Base-by-base conservation (phyloP, 176 grass and related monocot species). In the Oryza glaberrima region DNA sequence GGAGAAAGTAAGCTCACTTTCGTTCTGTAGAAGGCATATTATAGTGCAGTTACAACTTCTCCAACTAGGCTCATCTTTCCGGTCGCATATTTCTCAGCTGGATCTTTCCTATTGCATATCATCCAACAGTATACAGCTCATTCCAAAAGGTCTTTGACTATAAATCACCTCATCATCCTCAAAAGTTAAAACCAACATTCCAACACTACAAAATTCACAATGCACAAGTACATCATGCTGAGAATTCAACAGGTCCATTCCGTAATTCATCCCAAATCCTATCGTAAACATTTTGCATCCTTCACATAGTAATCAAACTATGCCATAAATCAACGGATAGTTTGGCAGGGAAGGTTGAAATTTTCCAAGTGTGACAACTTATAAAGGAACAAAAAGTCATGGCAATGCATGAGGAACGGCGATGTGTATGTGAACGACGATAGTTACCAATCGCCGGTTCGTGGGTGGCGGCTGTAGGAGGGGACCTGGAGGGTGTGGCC, bases 401-500 rank as follows among this genome's bases (percentile, higher is more conserved):
- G 23, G 58, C 58, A 63, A 63, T 63, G 2, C 52, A 66, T 73
- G 58, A 19, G 43, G 65, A 54, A 35, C 36, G 52, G 67, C n/a
- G 54, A 54, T 77, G 70, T 48, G 76, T 69, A 61, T 77, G 72
- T 76, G 83, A 70, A 70, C 22, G 77, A 75, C 43, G 78, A 82
- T 79, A 52, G 84, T 83, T 73, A 98, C 96, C 93, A 92, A 83
- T 99, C 96, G 56, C 96, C 88, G 66, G 96, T 99, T 73, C 90
- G 92, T 34, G 96, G 96, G 75, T 98, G 91, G 83, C 81, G 89
- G 65, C 91, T 94, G 91, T 91, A 92, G 83, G 93, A 96, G 63
- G 93, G 96, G 77, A 99, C 91, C 69, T 86, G 83, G 72, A 99
- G 75, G 45, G 96, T 99, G 64, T 91, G 91, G n/a, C 93, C 96